Percentiles rank a stretch among this genome's conserved stretches.
Evolutionary conservation across 805 yeast species (phyloP).

Genomic region (Saccharomycopsis sp.): DNA sequence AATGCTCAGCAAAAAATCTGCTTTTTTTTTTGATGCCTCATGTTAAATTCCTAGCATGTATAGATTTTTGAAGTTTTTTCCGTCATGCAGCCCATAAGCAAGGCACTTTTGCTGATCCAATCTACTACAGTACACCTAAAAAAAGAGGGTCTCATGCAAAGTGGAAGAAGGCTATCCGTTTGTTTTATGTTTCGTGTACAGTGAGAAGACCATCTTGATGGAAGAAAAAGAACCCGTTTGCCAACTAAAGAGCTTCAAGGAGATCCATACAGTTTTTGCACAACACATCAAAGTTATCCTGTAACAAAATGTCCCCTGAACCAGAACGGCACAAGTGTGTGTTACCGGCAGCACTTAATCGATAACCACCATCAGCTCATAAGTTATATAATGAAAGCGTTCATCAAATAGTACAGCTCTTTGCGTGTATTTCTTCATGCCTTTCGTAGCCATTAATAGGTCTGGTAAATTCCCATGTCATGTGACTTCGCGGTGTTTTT

Average conservation of each 20-base stretch:
- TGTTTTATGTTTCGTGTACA: background rate
- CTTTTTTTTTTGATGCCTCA: background rate
- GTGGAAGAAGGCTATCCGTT: background rate
- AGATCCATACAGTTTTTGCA: too few relatives aligned
- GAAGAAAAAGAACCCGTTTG: too few relatives aligned
- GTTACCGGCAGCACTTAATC: too few relatives aligned
- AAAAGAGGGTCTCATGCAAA: background rate
- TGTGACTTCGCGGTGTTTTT: background rate
- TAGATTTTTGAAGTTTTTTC: background rate
- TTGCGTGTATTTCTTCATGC: too few relatives aligned
- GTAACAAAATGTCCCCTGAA: too few relatives aligned
- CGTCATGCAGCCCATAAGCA: background rate
- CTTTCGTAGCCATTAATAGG: background rate
- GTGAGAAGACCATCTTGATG: too few relatives aligned
- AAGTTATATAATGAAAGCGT: too few relatives aligned
- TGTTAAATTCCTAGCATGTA: background rate
- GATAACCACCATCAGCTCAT: too few relatives aligned
- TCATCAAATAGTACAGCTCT: too few relatives aligned
- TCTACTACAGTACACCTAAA: background rate
- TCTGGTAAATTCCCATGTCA: background rate
- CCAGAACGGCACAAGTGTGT: too few relatives aligned
- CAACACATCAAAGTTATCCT: too few relatives aligned
- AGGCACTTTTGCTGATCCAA: background rate
- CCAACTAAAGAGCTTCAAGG: too few relatives aligned
- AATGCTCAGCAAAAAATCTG: background rate